Base-by-base conservation (phyloP, 2,329 filamentous ascomycete genomes). In the Aspergillus nomiae region DNA sequence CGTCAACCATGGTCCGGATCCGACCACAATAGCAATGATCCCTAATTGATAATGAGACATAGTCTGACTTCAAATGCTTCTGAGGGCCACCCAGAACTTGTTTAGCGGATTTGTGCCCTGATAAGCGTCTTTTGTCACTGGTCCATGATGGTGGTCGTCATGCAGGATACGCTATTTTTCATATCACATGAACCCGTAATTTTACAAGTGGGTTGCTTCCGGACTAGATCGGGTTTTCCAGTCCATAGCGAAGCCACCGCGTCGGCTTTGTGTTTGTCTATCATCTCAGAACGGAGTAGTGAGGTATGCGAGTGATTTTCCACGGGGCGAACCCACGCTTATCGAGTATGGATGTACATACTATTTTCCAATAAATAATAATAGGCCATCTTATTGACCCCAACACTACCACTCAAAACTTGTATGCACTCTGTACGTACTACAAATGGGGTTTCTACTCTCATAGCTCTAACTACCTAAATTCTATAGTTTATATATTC, bases 1-100 rank as follows among this genome's bases (percentile, higher is more conserved):
- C 63, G 65, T 65, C 65, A 65, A 65, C 65, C 63, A 60, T 57
- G 65, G 65, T 45, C 61, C 60, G 48, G 24, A 63, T 62, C 50
- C 59, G 53, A 65, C 63, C 59, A 67, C 19, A 43, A 59, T 48
- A 58, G 38, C 45, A 53, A 55, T 38, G 21, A 51, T 59, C 57
- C 46, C 46, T 53, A 53, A 28, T 30, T 59, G 57, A 59, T 51
- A 51, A 59, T 59, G 34, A 59, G 51, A 55, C 51, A 54, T 54
- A 38, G 21, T 32, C 30, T 36, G 21, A 16, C 51, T 36, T 54
- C 32, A 28, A 54, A 24, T 32, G 10, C 21, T 16, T 51, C 26
- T 16, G 36, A 55, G 5, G 3, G 36, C 36, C 45, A 28, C 30
- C 24, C 24, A 28, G 58, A 54, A 28, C 58, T 51, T 12, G 43